Evolutionary conservation across 805 yeast genomes (phyloP).

Genomic region (Schwanniomyces pseudopolymorphus): DNA sequence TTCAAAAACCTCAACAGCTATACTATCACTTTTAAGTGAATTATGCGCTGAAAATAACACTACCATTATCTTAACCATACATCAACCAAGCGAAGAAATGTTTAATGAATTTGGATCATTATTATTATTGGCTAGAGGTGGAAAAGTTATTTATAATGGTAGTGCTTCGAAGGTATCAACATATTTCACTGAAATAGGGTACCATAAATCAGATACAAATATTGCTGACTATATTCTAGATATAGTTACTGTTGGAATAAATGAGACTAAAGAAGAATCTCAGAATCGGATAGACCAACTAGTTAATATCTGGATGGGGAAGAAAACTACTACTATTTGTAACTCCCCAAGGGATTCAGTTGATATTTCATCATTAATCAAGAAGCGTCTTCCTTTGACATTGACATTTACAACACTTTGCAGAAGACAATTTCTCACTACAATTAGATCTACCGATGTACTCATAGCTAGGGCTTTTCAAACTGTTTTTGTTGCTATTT

Average conservation of each 20-base stretch:
- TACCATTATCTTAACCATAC: slow-evolving; percentile 69
- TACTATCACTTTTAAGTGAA: slow-evolving; percentile 56
- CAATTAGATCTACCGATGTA: slow-evolving; percentile 48
- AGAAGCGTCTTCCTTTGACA: slow-evolving; percentile 19
- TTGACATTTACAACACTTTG: slow-evolving; percentile 30
- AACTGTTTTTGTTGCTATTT: slow-evolving; percentile 58
- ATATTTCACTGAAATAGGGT: slow-evolving; percentile 52
- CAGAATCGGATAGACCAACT: slow-evolving; percentile 22
- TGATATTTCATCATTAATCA: slow-evolving; percentile 45
- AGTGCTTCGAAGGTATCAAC: slow-evolving; percentile 40
- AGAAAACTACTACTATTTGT: slow-evolving; percentile 31
- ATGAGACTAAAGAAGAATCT: slow-evolving; percentile 22
- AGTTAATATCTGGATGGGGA: slow-evolving; percentile 25
- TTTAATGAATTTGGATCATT: slow-evolving; percentile 67
- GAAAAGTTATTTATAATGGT: slow-evolving; percentile 69
- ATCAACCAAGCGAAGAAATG: slow-evolving; percentile 75
- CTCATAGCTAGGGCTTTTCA: slow-evolving; percentile 65
- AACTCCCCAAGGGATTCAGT: slow-evolving; percentile 9
- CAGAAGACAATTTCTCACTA: slow-evolving; percentile 32
- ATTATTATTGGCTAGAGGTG: slow-evolving; percentile 72
- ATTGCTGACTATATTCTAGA: slow-evolving; percentile 78
- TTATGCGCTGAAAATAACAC: slow-evolving; percentile 62
- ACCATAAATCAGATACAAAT: slow-evolving; percentile 59
- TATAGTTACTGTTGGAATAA: slow-evolving; percentile 49
- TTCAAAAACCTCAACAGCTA: slow-evolving; percentile 71